Base-by-base conservation (phyloP, 176 grass and related monocot species). In the Canna indica region DNA sequence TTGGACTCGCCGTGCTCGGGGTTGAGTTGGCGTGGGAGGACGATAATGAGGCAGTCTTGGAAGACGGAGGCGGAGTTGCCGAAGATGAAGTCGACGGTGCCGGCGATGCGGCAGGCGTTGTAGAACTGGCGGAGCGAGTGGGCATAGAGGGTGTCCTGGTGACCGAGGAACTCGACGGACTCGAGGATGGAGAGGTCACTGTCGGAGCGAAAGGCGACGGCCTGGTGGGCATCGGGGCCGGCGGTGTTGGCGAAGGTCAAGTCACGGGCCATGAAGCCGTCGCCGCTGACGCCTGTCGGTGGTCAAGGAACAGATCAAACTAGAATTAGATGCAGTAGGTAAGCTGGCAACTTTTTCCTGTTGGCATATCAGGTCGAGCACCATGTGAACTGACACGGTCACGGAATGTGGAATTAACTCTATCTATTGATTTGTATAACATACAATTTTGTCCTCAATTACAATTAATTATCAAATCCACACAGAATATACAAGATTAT, bases 51-150 rank as follows among this genome's bases (percentile, higher is more conserved):
- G 48, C 68, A 84, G 81, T 77, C 76, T 82, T 73, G 80, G 71
- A 99, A 88, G 44, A 99, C 62, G 1, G 86, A 0, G 0, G 89
- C 94, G 0, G 89, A 93, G 80, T 99, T 99, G 84, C 94, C 94
- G 78, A 99, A 99, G 69, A 99, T 73, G 89, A 93, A 99, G 79
- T 99, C 94, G 16, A 93, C 94, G 1, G 94, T 99, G 80, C 94
- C 89, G 38, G 94, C 65, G 50, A 99, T 88, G 80, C 80, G 94
- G 82, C 86, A 93, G 28, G 80, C 76, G 30, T 72, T 92, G 80
- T 99, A 97, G 74, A 87, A 83, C 60, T 97, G 88, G 0, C 93
- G 93, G 73, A 92, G 77, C 16, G 86, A 77, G 80, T 92, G 93
- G 18, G 75, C 86, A 64, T 97, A 97, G 26, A 97, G 88, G 48